Evolutionary conservation across 768 basidiomycete species (phyloP).

Genomic region (Lactifluus pinguis): DNA sequence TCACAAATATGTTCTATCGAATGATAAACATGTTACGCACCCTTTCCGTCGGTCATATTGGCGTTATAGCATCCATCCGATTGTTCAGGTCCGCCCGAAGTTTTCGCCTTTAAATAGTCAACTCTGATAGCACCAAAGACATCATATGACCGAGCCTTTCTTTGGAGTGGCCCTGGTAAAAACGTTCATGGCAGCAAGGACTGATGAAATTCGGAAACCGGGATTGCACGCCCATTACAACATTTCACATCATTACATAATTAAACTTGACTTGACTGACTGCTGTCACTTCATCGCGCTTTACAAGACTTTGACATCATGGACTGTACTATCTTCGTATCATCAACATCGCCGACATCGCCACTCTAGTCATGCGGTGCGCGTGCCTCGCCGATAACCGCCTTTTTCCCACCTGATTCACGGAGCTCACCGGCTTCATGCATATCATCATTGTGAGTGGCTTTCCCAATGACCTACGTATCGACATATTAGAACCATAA

Average conservation of each 20-base stretch:
- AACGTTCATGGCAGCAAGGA: slow-evolving; percentile 12
- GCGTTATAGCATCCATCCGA: too few relatives aligned
- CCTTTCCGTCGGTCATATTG: slow-evolving; percentile 41
- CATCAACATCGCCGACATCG: background rate
- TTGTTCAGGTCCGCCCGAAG: slow-evolving; percentile 62
- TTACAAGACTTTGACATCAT: too few relatives aligned
- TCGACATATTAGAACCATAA: background rate
- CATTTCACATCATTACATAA: background rate
- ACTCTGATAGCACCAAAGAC: background rate
- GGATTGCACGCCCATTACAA: too few relatives aligned
- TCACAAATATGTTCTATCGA: background rate
- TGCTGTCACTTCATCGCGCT: too few relatives aligned
- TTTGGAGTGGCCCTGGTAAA: slow-evolving; percentile 22
- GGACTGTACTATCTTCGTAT: too few relatives aligned
- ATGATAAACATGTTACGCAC: slow-evolving; percentile 32
- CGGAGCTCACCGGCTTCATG: slow-evolving; percentile 51
- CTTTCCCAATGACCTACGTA: slow-evolving; percentile 41
- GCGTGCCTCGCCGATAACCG: slow-evolving; percentile 32
- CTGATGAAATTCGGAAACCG: too few relatives aligned
- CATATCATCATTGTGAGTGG: slow-evolving; percentile 37
- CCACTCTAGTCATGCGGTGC: slow-evolving; percentile 32
- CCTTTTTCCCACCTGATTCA: slow-evolving; percentile 43
- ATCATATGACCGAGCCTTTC: slow-evolving; percentile 16
- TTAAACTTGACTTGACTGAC: too few relatives aligned
- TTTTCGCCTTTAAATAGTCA: slow-evolving; percentile 62